Evolutionary conservation across 1,284 basidiomycete species (phyloP), one percentile per base, ranked within the genome.

Genomic region (Leucocoprinus gongylophorus): DNA sequence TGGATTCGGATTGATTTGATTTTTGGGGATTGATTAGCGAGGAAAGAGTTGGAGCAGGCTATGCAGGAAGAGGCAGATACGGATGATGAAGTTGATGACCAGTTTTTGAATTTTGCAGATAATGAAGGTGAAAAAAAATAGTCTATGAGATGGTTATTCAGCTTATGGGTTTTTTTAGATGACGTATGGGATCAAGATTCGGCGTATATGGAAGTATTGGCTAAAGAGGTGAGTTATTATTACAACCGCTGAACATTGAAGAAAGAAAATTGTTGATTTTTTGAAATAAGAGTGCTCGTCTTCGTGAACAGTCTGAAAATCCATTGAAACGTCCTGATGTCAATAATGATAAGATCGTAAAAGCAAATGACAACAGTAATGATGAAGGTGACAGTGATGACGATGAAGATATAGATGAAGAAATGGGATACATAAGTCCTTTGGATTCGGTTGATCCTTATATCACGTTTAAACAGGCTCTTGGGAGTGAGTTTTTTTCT

Each of bases 131-230:
- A 26, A 6, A 3, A 26, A 26, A 26, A 26, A 26, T 3, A 26
- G 23, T n/a, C n/a, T n/a, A n/a, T n/a, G n/a, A n/a, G n/a, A n/a
- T n/a, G n/a, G 26, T 5, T 8, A 12, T 26, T 49, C 48, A 53
- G 33, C 46, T 26, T 43, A 60, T 40, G 51, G 48, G 54, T 43
- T 54, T 18, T 41, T 51, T 28, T 58, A 82, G 83, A 84, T 59
- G 88, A 90, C 62, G 86, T 91, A 15, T 90, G 85, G 83, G 88
- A 91, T 60, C 84, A 88, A 54, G 88, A 91, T 58, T 88, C 87
- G 2, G 85, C 83, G 2, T 90, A 90, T 62, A 72, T 90, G 46
- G 88, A 91, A 65, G 74, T 88, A 75, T 75, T 91, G 38, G 88
- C 88, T 8, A 81, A 80, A 59, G 88, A 91, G 79, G 87, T 85